Percentiles rank a stretch among this genome's conserved stretches.
Evolutionary conservation across 2,329 filamentous ascomycete genomes (phyloP).

Genomic region (Scedosporium dehoogii): DNA sequence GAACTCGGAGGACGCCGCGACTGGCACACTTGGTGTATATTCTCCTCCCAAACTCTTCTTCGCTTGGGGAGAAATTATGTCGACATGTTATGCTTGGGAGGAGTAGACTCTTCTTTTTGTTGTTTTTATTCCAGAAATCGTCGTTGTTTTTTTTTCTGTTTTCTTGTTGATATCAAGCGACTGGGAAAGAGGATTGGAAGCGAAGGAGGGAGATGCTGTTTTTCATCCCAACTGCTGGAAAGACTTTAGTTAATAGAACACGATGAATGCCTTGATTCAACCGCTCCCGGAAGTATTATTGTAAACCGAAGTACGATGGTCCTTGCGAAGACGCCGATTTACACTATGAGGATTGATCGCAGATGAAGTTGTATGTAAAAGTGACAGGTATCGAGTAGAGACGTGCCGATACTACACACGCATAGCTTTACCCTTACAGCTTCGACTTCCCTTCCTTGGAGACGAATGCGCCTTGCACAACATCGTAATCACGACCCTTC

Average conservation of each 20-base stretch:
- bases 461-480: slow-evolving; percentile 52
- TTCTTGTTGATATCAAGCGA: background rate
- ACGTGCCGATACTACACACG: slow-evolving; percentile 6
- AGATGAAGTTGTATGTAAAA: background rate
- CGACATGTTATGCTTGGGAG: background rate
- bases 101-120: background rate
- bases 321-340: no score
- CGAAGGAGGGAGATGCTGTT: slow-evolving; percentile 10
- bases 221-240: background rate
- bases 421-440: slow-evolving; percentile 16
- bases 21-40: background rate
- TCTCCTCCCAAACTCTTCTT: background rate
- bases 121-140: background rate
- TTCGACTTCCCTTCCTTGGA: slow-evolving; percentile 21
- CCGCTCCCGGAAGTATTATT: no score
- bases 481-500: slow-evolving; percentile 59
- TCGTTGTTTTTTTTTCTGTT: background rate
- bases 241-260: background rate
- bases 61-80: background rate
- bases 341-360: background rate
- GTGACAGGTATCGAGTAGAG: background rate
- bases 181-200: background rate
- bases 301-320: no score
- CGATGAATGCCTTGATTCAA: background rate
- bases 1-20: no score